Base-by-base conservation (phyloP, 208 protist genomes). In the Sergeia podlipaevii region DNA sequence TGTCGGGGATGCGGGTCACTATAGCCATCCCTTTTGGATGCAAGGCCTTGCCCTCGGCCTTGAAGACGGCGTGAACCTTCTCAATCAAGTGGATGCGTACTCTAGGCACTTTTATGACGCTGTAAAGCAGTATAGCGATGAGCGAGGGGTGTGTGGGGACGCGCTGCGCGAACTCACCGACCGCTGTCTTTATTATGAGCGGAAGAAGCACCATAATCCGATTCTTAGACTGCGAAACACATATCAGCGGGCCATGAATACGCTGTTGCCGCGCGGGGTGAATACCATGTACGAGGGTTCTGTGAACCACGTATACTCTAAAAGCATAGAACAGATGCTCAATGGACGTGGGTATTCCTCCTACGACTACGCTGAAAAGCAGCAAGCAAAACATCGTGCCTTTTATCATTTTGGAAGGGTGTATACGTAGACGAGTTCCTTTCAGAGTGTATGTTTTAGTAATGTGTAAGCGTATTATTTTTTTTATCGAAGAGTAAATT, bases 321-420 rank as follows among this genome's bases (percentile, higher is more conserved):
- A 77, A 46, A 90, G 74, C 42, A 71, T 95, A 27, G 89, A 95
- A 45, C 59, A 71, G 3, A 95, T 95, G 89, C 61, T 93, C 10
- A 93, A 95, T 70, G 80, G 89, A 33, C 76, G 85, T 15, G 89
- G 85, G 17, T 95, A 95, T 72, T 89, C 89, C 36, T 90, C 80
- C 26, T 95, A 92, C 65, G 81, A 89, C 38, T 93, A 79, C 53
- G 85, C 78, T 20, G 89, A 95, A 44, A 87, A 93, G 61, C 89
- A 95, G 66, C 89, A 95, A 57, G 54, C 71, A 42, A 92, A 92
- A 62, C 89, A 95, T 54, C 54, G 69, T 6, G 48, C 64, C 13
- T 92, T 87, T 50, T 88, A 80, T 66, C 80, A 91, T 47, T 43
- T 92, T 26, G 83, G 84, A 8, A 78, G 82, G 27, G 59, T 95